Base-by-base conservation (phyloP, 2,329 filamentous ascomycete genomes). In the Fusarium phyllophilum region DNA sequence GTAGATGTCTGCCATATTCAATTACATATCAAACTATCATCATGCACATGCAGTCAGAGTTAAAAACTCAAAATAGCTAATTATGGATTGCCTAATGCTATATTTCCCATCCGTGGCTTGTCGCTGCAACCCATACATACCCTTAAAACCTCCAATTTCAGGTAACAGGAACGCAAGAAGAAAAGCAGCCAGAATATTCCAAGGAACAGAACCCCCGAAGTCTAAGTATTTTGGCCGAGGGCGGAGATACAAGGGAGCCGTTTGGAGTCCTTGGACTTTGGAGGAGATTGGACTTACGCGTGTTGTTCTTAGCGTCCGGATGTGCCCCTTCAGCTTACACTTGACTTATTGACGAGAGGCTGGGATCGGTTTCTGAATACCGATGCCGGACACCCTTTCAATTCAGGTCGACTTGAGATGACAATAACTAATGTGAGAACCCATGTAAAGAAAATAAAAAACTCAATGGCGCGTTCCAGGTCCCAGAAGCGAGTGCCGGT, bases 61-160 rank as follows among this genome's bases (percentile, higher is more conserved):
- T 29, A 14, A 49, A 64, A 69, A 64, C 58, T 55, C 44, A 69
- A 69, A 62, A 49, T 29, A 49, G 26, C 18, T 29, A 39, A 34
- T 48, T 24, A 42, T 31, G 29, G 36, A 34, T 42, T 61, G 36
- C 41, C 48, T 48, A 46, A 54, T 52, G 49, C 39, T 26, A 42
- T 34, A 48, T 33, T 49, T 55, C 49, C 38, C 45, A 26, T 56
- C 42, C 46, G 66, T 72, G 62, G 67, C 71, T 74, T 74, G 70
- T 39, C 42, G 38, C 68, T 73, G 70, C 24, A 71, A 63, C 70
- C 29, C 46, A 39, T 46, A 45, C 46, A 39, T 46, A 45, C 54
- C 54, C 58, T 55, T 41, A 42, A 54, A 46, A 45, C 42, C 42
- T 45, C 55, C 52, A 66, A 33, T 66, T 17, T 46, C 60, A 52